phyloP scores from a whole-genome alignment of 2,329 filamentous ascomycete species.

The Neofusicoccum cordaticola region DNA sequence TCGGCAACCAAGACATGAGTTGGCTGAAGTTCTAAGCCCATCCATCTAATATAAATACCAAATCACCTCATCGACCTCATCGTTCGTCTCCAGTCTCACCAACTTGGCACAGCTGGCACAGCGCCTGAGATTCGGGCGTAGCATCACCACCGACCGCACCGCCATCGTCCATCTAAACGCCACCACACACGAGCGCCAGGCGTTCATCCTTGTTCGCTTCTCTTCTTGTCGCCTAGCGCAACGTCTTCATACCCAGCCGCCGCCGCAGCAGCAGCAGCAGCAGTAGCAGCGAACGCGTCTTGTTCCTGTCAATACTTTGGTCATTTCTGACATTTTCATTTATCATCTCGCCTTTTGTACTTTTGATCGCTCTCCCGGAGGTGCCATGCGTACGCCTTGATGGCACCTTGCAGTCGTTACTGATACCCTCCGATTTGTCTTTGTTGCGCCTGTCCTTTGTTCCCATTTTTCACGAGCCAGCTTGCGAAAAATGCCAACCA shows the following conservation, averaged over 20 bases:
- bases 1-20: conserved; percentile 62
- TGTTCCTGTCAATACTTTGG: conserved; percentile 10
- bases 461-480: conserved; percentile 1
- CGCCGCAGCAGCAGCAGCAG: not conserved
- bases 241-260: not conserved
- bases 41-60: not conserved
- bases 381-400: conserved; percentile 7
- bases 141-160: not conserved
- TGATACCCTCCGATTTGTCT: conserved; percentile 14
- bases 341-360: not conserved
- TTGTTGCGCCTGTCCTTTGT: not conserved
- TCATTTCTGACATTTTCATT: not conserved
- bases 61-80: not conserved
- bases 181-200: conserved; percentile 1
- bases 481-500: not conserved
- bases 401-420: conserved; percentile 17
- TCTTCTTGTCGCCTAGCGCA: conserved; percentile 2
- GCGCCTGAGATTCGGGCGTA: not conserved
- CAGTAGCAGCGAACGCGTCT: not conserved
- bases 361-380: conserved; percentile 8
- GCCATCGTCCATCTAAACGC: not conserved
- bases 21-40: conserved; percentile 64
- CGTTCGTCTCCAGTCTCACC: not conserved
- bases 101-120: not conserved
- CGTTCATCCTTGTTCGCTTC: not conserved